Evolutionary conservation across 1,284 basidiomycete species (phyloP).

Genomic region (Irpex sp.): DNA sequence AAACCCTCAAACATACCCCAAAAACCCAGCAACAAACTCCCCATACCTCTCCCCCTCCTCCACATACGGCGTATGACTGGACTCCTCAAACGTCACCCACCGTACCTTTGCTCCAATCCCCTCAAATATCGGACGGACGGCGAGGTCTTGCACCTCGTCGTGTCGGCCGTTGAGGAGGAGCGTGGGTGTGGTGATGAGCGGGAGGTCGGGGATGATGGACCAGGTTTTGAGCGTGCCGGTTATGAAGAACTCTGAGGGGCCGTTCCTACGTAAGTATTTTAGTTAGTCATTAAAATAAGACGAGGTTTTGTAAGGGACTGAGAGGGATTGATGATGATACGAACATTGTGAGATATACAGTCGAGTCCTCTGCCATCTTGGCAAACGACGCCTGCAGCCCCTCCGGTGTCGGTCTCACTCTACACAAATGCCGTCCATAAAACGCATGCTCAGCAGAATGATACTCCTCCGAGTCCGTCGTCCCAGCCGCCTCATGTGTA

Average conservation of each 20-base stretch:
- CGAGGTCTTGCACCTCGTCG: constrained; percentile 23
- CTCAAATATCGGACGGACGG: constrained; percentile 21
- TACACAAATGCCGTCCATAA: constrained; percentile 21
- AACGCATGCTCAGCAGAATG: constrained; percentile 21
- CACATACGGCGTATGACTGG: constrained; percentile 25
- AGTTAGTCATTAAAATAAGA: too few relatives aligned
- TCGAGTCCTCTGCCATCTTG: constrained; percentile 9
- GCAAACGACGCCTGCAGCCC: constrained; percentile 14
- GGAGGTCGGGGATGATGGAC: constrained; percentile 23
- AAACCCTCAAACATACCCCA: constrained; percentile 1
- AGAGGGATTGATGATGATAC: neutral
- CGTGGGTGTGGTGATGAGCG: constrained; percentile 23
- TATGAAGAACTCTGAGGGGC: constrained; percentile 10
- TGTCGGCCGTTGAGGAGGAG: constrained; percentile 26
- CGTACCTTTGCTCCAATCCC: constrained; percentile 18
- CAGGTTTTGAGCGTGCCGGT: constrained; percentile 19
- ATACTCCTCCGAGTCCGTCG: constrained; percentile 22
- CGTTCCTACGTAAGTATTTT: too few relatives aligned
- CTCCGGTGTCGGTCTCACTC: constrained; percentile 20
- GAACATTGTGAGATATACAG: constrained; percentile 10
- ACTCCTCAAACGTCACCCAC: constrained; percentile 25
- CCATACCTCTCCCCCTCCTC: constrained; percentile 26
- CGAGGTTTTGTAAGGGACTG: too few relatives aligned
- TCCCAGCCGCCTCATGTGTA: constrained; percentile 20
- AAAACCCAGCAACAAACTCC: constrained; percentile 21